phyloP scores from a whole-genome alignment of 2,329 filamentous ascomycete genomes.

The Pseudogymnoascus destructans region DNA sequence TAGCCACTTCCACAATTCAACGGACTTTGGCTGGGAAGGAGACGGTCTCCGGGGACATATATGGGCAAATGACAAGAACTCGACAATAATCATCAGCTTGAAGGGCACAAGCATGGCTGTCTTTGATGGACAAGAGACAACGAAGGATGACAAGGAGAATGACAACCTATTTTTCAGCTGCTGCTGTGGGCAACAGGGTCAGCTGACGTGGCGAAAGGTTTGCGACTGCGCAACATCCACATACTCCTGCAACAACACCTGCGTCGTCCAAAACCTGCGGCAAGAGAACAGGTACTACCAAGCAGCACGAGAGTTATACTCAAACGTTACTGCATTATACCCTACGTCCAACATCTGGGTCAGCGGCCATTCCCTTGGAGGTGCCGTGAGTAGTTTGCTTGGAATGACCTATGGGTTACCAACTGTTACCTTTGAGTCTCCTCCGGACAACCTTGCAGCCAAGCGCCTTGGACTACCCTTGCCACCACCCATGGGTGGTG shows the following conservation, averaged over 20 bases:
- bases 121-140: constrained; percentile 94
- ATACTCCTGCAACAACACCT: constrained; percentile 87
- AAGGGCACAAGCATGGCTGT: constrained; percentile 86
- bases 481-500: constrained; percentile 59
- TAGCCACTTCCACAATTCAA: constrained; percentile 65
- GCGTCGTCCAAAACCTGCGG: constrained; percentile 59
- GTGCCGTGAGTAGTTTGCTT: constrained; percentile 75
- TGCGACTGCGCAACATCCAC: constrained; percentile 84
- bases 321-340: constrained; percentile 83
- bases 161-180: constrained; percentile 98
- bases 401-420: constrained; percentile 85
- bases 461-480: constrained; percentile 71
- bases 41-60: constrained; percentile 88
- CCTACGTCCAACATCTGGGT: constrained; percentile 78
- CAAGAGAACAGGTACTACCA: constrained; percentile 87
- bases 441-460: constrained; percentile 80
- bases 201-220: constrained; percentile 79
- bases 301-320: constrained; percentile 76
- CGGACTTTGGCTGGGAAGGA: constrained; percentile 82
- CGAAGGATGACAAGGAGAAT: constrained; percentile 93
- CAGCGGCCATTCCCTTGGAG: constrained; percentile 83
- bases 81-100: constrained; percentile 78
- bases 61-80: constrained; percentile 74
- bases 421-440: constrained; percentile 84
- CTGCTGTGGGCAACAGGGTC: constrained; percentile 88